phyloP scores from a whole-genome alignment of 106 monocot species.

The Iris macrosiphon region DNA sequence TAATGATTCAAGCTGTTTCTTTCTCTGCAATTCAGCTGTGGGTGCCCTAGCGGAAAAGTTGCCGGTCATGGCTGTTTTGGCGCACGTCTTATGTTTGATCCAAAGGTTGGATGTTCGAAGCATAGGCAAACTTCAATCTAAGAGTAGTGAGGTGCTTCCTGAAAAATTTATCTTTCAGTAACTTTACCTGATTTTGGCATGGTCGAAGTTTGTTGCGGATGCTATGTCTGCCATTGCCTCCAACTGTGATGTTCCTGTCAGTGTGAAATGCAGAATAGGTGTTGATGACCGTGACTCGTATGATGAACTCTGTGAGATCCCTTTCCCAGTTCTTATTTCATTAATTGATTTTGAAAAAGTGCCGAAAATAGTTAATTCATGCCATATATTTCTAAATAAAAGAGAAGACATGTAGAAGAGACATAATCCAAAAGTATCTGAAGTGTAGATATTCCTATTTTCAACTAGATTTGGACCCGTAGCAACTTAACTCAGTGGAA shows the following conservation, averaged over 20 bases:
- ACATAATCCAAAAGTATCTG: too few relatives aligned
- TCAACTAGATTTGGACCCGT: too few relatives aligned
- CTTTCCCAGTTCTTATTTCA: neutral
- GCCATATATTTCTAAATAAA: too few relatives aligned
- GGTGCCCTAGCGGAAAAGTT: constrained; percentile 96
- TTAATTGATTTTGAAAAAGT: neutral
- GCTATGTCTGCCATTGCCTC: constrained; percentile 91
- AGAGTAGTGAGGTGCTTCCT: neutral
- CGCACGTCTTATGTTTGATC: constrained; percentile 88
- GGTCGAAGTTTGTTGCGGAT: constrained; percentile 82
- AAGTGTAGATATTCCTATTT: too few relatives aligned
- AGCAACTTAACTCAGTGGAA: too few relatives aligned
- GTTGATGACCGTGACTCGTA: constrained; percentile 95
- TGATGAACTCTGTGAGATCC: constrained; percentile 82
- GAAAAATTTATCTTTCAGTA: neutral
- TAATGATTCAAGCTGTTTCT: constrained; percentile 5
- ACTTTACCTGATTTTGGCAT: constrained; percentile 8
- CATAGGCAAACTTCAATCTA: neutral
- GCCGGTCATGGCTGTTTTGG: constrained; percentile 99
- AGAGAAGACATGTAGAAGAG: too few relatives aligned
- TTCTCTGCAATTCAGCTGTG: constrained; percentile 52
- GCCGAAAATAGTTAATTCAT: too few relatives aligned
- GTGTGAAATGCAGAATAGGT: constrained; percentile 97
- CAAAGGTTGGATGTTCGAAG: constrained; percentile 54
- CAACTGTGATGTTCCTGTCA: constrained; percentile 85